phyloP scores from a whole-genome alignment of 768 basidiomycete species.

The Amyloporia xantha region DNA sequence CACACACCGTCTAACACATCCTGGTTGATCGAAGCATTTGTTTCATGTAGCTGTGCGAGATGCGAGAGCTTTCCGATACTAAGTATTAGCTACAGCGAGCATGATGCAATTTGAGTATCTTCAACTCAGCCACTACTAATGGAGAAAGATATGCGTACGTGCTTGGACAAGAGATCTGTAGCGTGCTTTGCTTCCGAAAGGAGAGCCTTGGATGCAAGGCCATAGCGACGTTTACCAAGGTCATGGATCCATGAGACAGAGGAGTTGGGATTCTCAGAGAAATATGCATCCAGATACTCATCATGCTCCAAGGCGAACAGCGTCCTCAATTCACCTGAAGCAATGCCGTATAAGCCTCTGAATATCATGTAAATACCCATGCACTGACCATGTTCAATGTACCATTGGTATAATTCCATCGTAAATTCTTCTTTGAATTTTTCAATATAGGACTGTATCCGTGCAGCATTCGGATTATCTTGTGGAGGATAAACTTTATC shows the following conservation, averaged over 20 bases:
- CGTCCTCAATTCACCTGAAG: constrained; percentile 67
- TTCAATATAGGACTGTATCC: constrained; percentile 69
- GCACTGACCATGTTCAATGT: constrained; percentile 75
- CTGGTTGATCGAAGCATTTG: constrained; percentile 36
- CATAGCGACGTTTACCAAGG: constrained; percentile 61
- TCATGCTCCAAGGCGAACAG: constrained; percentile 75
- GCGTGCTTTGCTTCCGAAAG: constrained; percentile 54
- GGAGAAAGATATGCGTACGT: constrained; percentile 43
- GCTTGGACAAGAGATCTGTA: constrained; percentile 58
- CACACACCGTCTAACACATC: constrained; percentile 48
- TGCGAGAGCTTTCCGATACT: constrained; percentile 86
- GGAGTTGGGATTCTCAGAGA: constrained; percentile 50
- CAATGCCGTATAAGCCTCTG: background rate
- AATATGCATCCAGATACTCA: constrained; percentile 65
- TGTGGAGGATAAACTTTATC: constrained; percentile 56
- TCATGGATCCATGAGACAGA: constrained; percentile 86
- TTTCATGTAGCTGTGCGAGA: constrained; percentile 55
- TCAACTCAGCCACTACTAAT: too few species aligned
- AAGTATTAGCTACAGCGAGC: constrained; percentile 76
- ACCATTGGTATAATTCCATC: constrained; percentile 87
- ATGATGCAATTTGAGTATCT: background rate
- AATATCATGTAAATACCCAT: background rate
- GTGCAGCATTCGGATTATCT: constrained; percentile 53
- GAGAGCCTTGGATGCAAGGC: constrained; percentile 57
- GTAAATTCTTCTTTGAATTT: constrained; percentile 80